phyloP scores from a whole-genome alignment of 2,329 filamentous ascomycete genomes.

The Colletotrichum sp. region DNA sequence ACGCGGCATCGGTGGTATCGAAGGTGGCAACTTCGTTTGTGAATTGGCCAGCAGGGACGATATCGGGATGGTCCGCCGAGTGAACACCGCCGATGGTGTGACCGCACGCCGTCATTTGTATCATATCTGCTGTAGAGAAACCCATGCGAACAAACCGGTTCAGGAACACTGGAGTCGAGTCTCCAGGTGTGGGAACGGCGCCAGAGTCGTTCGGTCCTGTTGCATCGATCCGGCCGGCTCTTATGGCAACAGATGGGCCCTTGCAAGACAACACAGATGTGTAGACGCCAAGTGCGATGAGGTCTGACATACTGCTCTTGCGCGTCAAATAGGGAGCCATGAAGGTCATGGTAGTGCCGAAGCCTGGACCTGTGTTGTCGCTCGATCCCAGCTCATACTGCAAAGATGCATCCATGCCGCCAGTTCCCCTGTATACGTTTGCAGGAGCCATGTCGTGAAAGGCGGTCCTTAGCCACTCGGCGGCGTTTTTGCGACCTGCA shows the following conservation, averaged over 20 bases:
- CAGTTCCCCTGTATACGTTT: slow-evolving; percentile 49
- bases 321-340: slow-evolving; percentile 58
- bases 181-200: slow-evolving; percentile 60
- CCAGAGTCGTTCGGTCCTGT: slow-evolving; percentile 48
- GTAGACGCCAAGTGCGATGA: slow-evolving; percentile 64
- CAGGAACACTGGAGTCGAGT: slow-evolving; percentile 54
- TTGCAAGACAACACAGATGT: slow-evolving; percentile 63
- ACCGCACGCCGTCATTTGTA: slow-evolving; percentile 64
- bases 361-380: slow-evolving; percentile 63
- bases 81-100: slow-evolving; percentile 68
- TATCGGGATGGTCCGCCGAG: slow-evolving; percentile 54
- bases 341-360: slow-evolving; percentile 56
- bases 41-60: slow-evolving; percentile 50
- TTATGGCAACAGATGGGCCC: slow-evolving; percentile 58
- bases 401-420: slow-evolving; percentile 64
- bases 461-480: slow-evolving; percentile 65
- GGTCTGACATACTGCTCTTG: slow-evolving; percentile 57
- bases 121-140: slow-evolving; percentile 62
- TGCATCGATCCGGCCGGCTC: slow-evolving; percentile 61
- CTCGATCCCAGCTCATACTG: slow-evolving; percentile 58
- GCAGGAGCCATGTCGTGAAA: slow-evolving; percentile 68
- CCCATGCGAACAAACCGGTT: slow-evolving; percentile 64
- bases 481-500: slow-evolving; percentile 61
- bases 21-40: slow-evolving; percentile 49
- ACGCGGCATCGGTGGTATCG: slow-evolving; percentile 51